Evolutionary conservation across 2,329 filamentous ascomycete species (phyloP), one percentile per base, ranked within the genome.

Genomic region (Fusarium sulawesiense): DNA sequence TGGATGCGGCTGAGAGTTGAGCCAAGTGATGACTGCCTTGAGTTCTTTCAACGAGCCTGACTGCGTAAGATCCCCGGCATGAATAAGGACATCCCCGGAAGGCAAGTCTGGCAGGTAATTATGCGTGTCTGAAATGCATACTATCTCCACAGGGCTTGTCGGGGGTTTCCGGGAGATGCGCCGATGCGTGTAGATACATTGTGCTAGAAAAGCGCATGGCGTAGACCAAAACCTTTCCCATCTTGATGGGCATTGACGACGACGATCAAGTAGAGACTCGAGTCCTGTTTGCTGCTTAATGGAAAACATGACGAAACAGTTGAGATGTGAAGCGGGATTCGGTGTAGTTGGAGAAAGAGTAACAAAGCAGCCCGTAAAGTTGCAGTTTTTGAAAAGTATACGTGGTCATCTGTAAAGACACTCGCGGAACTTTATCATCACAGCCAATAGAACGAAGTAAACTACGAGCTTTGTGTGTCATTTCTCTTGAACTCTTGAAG

Each of bases 41-140:
- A 85, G 67, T 64, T 85, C 83, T 7, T 75, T 68, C 21, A 79
- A 75, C 1, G 81, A 79, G n/a, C 82, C 83, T n/a, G 77, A 76
- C 53, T 82, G 75, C 1, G 82, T 84, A n/a, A 86, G 76, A 63
- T 86, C 83, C 21, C 84, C 84, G 1, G 83, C 82, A 61, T 86
- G 83, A 51, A 86, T 77, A 16, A 86, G 78, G 3, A 85, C 72
- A 64, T 86, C 83, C 2, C 81, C 83, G 4, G 66, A 40, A 2
- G 82, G 82, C 11, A 85, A 63, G 2, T 58, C 53, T 6, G 78
- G 79, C 12, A 77, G 76, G 18, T 65, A 75, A 64, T 80, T 81
- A 73, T 84, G 82, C 13, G 82, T 85, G 66, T 85, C 82, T 9
- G 83, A 84, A 34, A 84, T 66, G 71, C 81, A 84, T 14, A 82